phyloP scores from a whole-genome alignment of 1,284 basidiomycete species.

The Leccinum fallax region DNA sequence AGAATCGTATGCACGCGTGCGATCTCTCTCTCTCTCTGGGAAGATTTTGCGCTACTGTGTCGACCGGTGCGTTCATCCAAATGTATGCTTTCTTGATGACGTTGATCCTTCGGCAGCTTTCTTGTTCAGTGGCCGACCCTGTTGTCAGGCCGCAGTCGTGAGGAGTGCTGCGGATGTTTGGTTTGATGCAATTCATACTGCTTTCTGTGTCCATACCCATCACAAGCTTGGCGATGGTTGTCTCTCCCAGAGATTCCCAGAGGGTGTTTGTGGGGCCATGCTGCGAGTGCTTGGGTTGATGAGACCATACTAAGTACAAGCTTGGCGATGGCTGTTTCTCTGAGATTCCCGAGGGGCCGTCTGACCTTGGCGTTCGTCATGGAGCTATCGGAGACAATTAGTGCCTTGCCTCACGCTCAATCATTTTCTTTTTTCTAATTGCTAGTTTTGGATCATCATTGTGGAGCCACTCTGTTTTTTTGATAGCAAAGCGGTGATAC shows the following conservation, averaged over 20 bases:
- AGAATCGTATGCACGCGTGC: constrained; percentile 93
- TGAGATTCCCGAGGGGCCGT: not conserved
- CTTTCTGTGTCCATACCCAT: not conserved
- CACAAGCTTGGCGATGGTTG: not conserved
- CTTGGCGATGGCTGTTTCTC: not conserved
- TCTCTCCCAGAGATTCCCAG: constrained; percentile 6
- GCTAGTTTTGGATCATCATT: not conserved
- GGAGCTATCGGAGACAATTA: not conserved
- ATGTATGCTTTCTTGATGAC: not conserved
- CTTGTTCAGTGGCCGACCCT: constrained; percentile 85
- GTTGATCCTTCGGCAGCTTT: constrained; percentile 52
- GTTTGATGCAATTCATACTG: constrained; percentile 44
- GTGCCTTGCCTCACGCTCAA: not conserved
- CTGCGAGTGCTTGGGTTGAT: constrained; percentile 68
- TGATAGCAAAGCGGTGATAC: too few relatives aligned
- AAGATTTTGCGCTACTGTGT: constrained; percentile 80
- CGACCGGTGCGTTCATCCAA: constrained; percentile 60
- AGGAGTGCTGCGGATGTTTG: constrained; percentile 63
- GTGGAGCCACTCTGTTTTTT: not conserved
- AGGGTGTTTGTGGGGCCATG: constrained; percentile 25
- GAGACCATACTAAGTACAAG: not conserved
- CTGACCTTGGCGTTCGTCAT: constrained; percentile 27
- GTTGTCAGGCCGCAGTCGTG: constrained; percentile 42
- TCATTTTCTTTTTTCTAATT: not conserved
- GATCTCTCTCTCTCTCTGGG: constrained; percentile 81